A percentile compares a stretch with the other conserved stretches of the same genome.
These are phyloP conservation scores for Spathaspora sp. DNA, from an alignment of 1,139 yeast species.

Conservation along the genomic window DNA sequence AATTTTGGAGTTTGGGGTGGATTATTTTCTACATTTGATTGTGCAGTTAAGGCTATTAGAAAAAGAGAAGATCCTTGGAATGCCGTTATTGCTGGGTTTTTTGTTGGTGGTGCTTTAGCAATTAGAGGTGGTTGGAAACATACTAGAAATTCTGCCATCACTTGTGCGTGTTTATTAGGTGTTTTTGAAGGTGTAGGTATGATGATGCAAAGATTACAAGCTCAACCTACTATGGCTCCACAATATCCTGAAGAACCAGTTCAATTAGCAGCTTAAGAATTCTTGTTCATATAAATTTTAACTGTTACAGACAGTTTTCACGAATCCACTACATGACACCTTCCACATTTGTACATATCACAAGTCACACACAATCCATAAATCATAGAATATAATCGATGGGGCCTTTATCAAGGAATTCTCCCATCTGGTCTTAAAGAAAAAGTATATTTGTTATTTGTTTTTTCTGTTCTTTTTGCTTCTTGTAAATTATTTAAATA, in stretches of 20 bases:
- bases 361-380: background rate
- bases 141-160: conserved; percentile 93
- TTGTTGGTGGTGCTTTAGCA: conserved; percentile 97
- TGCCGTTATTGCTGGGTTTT: conserved; percentile 96
- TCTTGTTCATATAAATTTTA: background rate
- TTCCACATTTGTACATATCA: background rate
- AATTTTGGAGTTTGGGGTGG: conserved; percentile 99
- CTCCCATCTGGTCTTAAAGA: too few relatives aligned
- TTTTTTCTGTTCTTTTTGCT: background rate
- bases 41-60: conserved; percentile 92
- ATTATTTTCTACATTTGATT: conserved; percentile 89
- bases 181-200: conserved; percentile 98
- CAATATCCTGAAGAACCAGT: conserved; percentile 62
- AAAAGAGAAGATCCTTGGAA: conserved; percentile 98
- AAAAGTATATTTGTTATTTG: background rate
- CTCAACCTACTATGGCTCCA: conserved; percentile 84
- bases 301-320: background rate
- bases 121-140: conserved; percentile 99
- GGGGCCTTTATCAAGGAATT: background rate
- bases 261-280: conserved; percentile 46
- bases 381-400: background rate
- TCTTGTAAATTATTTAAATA: conserved; percentile 1
- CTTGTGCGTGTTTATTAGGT: conserved; percentile 96
- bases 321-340: background rate
- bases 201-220: conserved; percentile 89